A percentile compares a stretch with the other conserved stretches of the same genome.
Evolutionary conservation across 352 stramenopile species (phyloP).

Genomic region (Pythium pyrilobum): DNA sequence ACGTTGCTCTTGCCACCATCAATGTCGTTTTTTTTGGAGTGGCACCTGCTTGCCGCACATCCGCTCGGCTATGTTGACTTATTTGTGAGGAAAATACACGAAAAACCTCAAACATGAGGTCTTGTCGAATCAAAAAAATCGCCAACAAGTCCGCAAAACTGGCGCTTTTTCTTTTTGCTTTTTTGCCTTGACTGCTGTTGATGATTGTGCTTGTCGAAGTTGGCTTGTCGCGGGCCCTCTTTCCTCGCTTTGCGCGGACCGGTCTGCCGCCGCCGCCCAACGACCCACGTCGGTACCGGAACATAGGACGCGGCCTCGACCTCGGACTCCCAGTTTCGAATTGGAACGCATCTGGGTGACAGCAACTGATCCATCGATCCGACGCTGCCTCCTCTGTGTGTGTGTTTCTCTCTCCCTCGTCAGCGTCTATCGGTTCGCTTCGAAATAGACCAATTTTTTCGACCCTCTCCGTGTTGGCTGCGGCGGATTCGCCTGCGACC

Average conservation of each 20-base stretch:
- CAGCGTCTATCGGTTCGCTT: neutral
- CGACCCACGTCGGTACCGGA: neutral
- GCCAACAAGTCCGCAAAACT: neutral
- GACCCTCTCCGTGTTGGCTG: neutral
- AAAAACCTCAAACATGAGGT: neutral
- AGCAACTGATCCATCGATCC: too few species aligned
- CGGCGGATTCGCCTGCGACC: neutral
- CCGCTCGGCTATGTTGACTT: too few species aligned
- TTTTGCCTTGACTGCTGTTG: neutral
- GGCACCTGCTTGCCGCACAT: too few species aligned
- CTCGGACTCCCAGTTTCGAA: constrained; percentile 1
- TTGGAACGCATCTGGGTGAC: too few species aligned
- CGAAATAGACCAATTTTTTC: constrained; percentile 8
- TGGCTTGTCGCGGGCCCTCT: neutral
- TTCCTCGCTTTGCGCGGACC: neutral
- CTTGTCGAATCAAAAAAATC: neutral
- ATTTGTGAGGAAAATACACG: neutral
- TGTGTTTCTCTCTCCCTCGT: too few species aligned
- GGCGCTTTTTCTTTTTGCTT: constrained; percentile 1
- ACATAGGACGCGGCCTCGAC: neutral
- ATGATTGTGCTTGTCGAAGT: neutral
- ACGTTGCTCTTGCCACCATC: too few species aligned
- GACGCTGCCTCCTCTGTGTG: too few species aligned
- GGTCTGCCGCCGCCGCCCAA: too few species aligned
- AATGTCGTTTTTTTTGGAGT: too few species aligned